phyloP scores from a whole-genome alignment of 2,329 filamentous ascomycete species.

The Fusarium sp. region DNA sequence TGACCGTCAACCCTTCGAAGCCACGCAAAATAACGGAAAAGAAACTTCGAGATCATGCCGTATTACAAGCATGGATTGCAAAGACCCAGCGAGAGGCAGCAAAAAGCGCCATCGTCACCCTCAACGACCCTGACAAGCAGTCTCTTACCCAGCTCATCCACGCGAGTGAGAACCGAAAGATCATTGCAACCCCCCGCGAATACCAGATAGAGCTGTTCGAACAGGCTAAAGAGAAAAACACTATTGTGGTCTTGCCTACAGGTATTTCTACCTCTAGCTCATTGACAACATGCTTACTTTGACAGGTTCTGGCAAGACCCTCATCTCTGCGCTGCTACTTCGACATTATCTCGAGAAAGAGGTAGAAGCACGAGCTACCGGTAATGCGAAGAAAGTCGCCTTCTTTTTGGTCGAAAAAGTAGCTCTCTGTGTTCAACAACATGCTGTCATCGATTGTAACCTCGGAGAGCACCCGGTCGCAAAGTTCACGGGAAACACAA shows the following conservation, averaged over 20 bases:
- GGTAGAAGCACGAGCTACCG: conserved; percentile 75
- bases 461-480: conserved; percentile 79
- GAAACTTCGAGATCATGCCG: conserved; percentile 65
- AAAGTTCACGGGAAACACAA: conserved; percentile 81
- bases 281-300: not conserved
- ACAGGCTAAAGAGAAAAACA: conserved; percentile 85
- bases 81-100: conserved; percentile 57
- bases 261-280: conserved; percentile 60
- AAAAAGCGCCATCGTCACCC: conserved; percentile 41
- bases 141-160: conserved; percentile 54
- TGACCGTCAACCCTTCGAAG: conserved; percentile 51
- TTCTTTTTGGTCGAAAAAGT: conserved; percentile 96
- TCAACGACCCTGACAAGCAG: conserved; percentile 50
- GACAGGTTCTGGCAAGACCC: conserved; percentile 89
- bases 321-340: conserved; percentile 92
- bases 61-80: conserved; percentile 63
- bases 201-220: conserved; percentile 96
- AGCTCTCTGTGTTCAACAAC: conserved; percentile 90
- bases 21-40: conserved; percentile 61
- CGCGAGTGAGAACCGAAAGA: conserved; percentile 61
- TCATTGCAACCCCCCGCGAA: conserved; percentile 85
- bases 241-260: conserved; percentile 95
- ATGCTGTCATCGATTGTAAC: conserved; percentile 84
- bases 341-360: conserved; percentile 84
- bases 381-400: conserved; percentile 74